These are phyloP conservation scores for Cercophora sp. DNA, from an alignment of 495 filamentous ascomycete species.

Conservation along the genomic window DNA sequence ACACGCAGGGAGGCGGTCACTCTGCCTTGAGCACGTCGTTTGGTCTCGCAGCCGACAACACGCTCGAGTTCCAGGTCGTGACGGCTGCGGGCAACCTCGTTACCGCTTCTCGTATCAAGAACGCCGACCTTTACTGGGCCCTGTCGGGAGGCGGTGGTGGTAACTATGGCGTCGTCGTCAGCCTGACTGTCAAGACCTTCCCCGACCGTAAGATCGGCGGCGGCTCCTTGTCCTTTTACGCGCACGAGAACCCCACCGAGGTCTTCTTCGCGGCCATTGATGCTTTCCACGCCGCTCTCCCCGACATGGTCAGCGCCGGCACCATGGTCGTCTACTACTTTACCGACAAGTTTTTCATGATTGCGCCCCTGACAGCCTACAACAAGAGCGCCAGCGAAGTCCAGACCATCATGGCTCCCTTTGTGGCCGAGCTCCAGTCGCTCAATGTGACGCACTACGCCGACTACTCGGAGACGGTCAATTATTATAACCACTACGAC, in stretches of 20 bases:
- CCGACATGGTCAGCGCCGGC: constrained; percentile 22
- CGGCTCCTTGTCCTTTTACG: constrained; percentile 29
- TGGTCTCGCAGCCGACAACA: constrained; percentile 59
- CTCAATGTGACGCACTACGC: constrained; percentile 29
- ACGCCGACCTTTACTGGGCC: constrained; percentile 60
- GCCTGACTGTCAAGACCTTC: constrained; percentile 40
- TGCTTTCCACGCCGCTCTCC: constrained; percentile 24
- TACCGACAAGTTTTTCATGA: constrained; percentile 43
- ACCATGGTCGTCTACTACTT: constrained; percentile 45
- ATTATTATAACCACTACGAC: constrained; percentile 46
- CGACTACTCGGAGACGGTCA: constrained; percentile 29
- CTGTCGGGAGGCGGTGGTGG: constrained; percentile 53
- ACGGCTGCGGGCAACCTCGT: constrained; percentile 45
- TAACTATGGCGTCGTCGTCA: constrained; percentile 47
- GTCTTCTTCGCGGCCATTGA: constrained; percentile 38
- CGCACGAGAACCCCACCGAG: constrained; percentile 31
- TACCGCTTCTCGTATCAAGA: constrained; percentile 42
- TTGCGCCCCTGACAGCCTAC: constrained; percentile 39
- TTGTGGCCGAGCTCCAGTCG: constrained; percentile 25
- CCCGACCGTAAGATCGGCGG: constrained; percentile 31
- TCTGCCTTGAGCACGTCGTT: constrained; percentile 48
- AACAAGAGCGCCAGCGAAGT: constrained; percentile 34
- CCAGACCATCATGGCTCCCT: constrained; percentile 31
- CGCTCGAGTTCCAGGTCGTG: constrained; percentile 57
- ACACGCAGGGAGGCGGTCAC: constrained; percentile 62